Evolutionary conservation across 768 basidiomycete genomes (phyloP).

Genomic region (Tricholoma flavovirens): DNA sequence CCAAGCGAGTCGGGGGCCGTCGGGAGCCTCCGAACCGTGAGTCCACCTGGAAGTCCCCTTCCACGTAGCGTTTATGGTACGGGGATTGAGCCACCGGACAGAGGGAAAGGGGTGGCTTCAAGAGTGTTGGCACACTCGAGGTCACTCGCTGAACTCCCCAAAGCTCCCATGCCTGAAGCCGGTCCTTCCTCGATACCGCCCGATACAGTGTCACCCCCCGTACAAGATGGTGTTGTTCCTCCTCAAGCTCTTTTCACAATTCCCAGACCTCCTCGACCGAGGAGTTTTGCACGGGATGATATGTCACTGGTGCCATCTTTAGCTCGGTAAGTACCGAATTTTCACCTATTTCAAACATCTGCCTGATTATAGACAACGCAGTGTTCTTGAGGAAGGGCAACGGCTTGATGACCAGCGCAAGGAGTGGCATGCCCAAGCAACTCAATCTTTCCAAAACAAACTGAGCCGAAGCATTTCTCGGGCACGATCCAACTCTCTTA

Average conservation of each 20-base stretch:
- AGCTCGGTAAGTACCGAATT: slow-evolving; percentile 30
- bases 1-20: slow-evolving; percentile 8
- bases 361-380: slow-evolving; percentile 19
- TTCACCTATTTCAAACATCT: background rate
- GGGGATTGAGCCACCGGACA: slow-evolving; percentile 1
- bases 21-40: slow-evolving; percentile 34
- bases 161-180: background rate
- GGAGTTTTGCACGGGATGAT: slow-evolving; percentile 58
- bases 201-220: background rate
- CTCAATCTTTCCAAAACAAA: slow-evolving; percentile 59
- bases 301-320: slow-evolving; percentile 56
- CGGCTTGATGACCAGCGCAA: slow-evolving; percentile 57
- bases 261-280: slow-evolving; percentile 35
- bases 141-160: slow-evolving; percentile 34
- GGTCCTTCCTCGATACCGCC: background rate
- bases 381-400: slow-evolving; percentile 63
- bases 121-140: slow-evolving; percentile 46
- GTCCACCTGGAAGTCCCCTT: slow-evolving; percentile 45
- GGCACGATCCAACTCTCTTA: slow-evolving; percentile 54
- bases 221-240: background rate
- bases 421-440: slow-evolving; percentile 61
- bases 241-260: background rate
- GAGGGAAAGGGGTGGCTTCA: slow-evolving; percentile 30
- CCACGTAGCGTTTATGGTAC: slow-evolving; percentile 12
- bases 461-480: slow-evolving; percentile 58